Evolutionary conservation across 805 yeast species (phyloP).

Genomic region (Candida awuae): DNA sequence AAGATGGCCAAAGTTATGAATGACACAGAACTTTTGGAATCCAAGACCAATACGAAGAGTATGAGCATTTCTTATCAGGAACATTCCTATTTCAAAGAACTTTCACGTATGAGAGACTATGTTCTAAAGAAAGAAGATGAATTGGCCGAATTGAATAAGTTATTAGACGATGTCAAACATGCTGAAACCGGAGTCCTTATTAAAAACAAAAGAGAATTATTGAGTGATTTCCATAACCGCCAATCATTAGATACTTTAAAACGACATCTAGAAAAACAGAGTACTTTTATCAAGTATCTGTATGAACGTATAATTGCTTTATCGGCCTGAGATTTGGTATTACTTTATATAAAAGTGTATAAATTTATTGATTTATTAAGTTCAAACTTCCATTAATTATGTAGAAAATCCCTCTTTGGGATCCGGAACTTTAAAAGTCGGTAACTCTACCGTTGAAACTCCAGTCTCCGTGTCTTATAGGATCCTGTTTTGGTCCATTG

Average conservation of each 20-base stretch:
- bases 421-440: conserved; percentile 61
- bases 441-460: conserved; percentile 95
- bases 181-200: conserved; percentile 14
- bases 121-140: conserved; percentile 17
- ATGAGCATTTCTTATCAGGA: conserved; percentile 21
- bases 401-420: too few relatives aligned
- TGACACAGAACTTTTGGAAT: conserved; percentile 9
- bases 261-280: conserved; percentile 16
- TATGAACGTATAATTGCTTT: conserved; percentile 6
- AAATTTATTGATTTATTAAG: too few relatives aligned
- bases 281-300: conserved; percentile 10
- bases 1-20: conserved; percentile 14
- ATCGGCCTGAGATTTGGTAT: background rate
- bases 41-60: conserved; percentile 4
- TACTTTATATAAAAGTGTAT: too few relatives aligned
- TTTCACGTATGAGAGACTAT: conserved; percentile 16
- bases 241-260: conserved; percentile 14
- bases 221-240: conserved; percentile 6
- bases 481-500: conserved; percentile 98
- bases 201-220: conserved; percentile 2
- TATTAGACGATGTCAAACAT: conserved; percentile 14
- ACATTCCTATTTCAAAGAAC: conserved; percentile 18
- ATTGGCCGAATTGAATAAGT: conserved; percentile 8
- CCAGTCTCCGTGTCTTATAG: conserved; percentile 77
- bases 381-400: too few relatives aligned